Evolutionary conservation across 2,329 filamentous ascomycete genomes (phyloP), one percentile per base, ranked within the genome.

Genomic region (Magnaporthiopsis rhizophila): DNA sequence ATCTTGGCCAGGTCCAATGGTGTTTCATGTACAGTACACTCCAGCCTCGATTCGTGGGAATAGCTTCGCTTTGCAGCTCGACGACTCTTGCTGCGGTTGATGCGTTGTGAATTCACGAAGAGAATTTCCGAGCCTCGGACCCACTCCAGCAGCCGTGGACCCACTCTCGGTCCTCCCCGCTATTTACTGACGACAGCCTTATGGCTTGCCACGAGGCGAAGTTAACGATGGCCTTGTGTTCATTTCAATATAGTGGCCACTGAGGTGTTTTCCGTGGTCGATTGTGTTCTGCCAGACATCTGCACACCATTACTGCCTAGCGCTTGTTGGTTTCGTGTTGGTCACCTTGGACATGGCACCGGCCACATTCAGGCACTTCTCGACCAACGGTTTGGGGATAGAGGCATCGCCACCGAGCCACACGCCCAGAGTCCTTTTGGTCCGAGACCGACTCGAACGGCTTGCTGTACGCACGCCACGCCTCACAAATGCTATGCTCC

Each of bases 381-480:
- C 74, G n/a, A 67, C 71, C 30, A 57, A 65, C 5, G 65, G 67
- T 0, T 69, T 21, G 66, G 68, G 1, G 66, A 66, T 0, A 69
- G 70, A 21, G 71, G 72, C 12, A 74, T 73, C 1, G 69, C 70
- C n/a, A 56, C 74, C 32, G 70, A 70, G 53, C 73, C 70, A 11
- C 63, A 67, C 9, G 70, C 75, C 18, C 68, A 75, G 7, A 73
- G 68, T 45, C 72, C 74, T 0, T 76, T 76, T 24, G 75, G 75
- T 0, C 66, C 70, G 0, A 70, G 74, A 56, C 2, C 24, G 3
- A 59, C 58, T 30, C 58, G 28, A 59, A 12, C 28, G 75, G 75
- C 0, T 36, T 77, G 7, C 30, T 77, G 30, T 30, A 30, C 30
- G 4, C 38, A 45, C 18, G 11, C 3, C 45, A 24, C 24, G 18